Percentiles rank a stretch among this genome's conserved stretches.
phyloP scores from a whole-genome alignment of 257 asterid species.

The Verbascum thapsus region DNA sequence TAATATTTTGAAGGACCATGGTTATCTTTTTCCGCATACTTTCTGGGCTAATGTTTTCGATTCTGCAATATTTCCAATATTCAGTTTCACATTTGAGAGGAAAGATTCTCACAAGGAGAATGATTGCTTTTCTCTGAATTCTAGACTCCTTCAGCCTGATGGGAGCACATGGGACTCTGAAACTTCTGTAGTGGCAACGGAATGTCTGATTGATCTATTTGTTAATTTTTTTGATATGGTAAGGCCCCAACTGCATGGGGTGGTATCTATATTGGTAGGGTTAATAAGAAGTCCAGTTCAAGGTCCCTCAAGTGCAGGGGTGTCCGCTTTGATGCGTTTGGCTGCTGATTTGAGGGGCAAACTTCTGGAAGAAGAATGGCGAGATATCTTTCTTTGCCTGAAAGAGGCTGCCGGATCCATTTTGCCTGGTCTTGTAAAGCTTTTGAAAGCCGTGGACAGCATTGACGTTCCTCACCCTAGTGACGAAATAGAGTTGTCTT shows the following conservation, averaged over 20 bases:
- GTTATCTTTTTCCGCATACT: slow-evolving; percentile 71
- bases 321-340: slow-evolving; percentile 75
- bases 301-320: slow-evolving; percentile 81
- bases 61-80: slow-evolving; percentile 75
- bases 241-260: slow-evolving; percentile 69
- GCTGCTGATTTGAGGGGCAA: slow-evolving; percentile 60
- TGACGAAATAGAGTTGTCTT: slow-evolving; percentile 50
- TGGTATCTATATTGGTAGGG: slow-evolving; percentile 65
- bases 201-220: slow-evolving; percentile 70
- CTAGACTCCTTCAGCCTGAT: slow-evolving; percentile 50
- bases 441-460: slow-evolving; percentile 67
- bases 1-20: slow-evolving; percentile 94
- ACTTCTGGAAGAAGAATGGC: slow-evolving; percentile 77
- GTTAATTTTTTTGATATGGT: slow-evolving; percentile 63
- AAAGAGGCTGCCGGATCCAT: slow-evolving; percentile 65
- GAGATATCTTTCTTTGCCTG: slow-evolving; percentile 57
- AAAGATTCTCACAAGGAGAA: slow-evolving; percentile 49
- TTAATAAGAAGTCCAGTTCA: slow-evolving; percentile 69
- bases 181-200: slow-evolving; percentile 71
- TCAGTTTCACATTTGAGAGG: slow-evolving; percentile 52
- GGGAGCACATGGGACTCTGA: slow-evolving; percentile 80
- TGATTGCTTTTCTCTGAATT: slow-evolving; percentile 38
- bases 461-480: slow-evolving; percentile 44
- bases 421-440: slow-evolving; percentile 64
- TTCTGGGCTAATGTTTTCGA: slow-evolving; percentile 78